A percentile compares a stretch with the other conserved stretches of the same genome.
phyloP scores from a whole-genome alignment of 805 yeast genomes.

The Candida vartiovaarae region DNA sequence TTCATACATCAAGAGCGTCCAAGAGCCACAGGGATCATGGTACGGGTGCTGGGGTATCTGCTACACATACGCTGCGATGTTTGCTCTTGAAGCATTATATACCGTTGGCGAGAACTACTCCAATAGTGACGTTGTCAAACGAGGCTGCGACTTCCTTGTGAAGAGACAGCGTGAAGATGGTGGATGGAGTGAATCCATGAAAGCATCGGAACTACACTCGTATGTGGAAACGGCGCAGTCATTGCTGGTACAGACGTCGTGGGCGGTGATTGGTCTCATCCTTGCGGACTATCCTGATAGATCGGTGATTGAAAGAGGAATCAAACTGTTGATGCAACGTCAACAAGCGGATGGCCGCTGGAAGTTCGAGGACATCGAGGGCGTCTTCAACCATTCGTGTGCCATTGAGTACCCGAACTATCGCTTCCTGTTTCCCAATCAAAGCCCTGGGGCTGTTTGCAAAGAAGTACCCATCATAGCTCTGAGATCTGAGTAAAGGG shows the following conservation, averaged over 20 bases:
- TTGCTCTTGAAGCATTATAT: slow-evolving; percentile 87
- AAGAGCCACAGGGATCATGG: slow-evolving; percentile 86
- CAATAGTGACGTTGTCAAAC: slow-evolving; percentile 53
- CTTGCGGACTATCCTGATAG: slow-evolving; percentile 75
- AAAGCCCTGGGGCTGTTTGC: slow-evolving; percentile 82
- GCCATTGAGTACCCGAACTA: slow-evolving; percentile 96
- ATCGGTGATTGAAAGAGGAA: slow-evolving; percentile 54
- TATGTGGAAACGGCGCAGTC: slow-evolving; percentile 63
- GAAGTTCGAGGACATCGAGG: slow-evolving; percentile 80
- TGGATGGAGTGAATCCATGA: slow-evolving; percentile 97
- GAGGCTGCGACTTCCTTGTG: slow-evolving; percentile 82
- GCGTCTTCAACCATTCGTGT: slow-evolving; percentile 91
- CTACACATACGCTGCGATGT: slow-evolving; percentile 93
- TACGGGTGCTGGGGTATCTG: slow-evolving; percentile 99
- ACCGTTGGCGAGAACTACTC: slow-evolving; percentile 58
- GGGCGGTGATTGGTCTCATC: slow-evolving; percentile 82
- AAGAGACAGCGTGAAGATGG: slow-evolving; percentile 78
- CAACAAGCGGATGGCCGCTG: slow-evolving; percentile 80
- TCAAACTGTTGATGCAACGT: slow-evolving; percentile 51
- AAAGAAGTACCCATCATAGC: slow-evolving; percentile 9
- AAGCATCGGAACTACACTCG: slow-evolving; percentile 72
- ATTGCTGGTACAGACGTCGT: slow-evolving; percentile 82
- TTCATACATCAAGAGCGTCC: slow-evolving; percentile 60
- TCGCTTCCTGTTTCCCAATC: slow-evolving; percentile 81
- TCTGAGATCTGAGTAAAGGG: slow-evolving; percentile 5